Percentiles rank a stretch among this genome's conserved stretches.
Conservation (phyloP, 2,329 filamentous ascomycete species). For the Oidium heveae region DNA sequence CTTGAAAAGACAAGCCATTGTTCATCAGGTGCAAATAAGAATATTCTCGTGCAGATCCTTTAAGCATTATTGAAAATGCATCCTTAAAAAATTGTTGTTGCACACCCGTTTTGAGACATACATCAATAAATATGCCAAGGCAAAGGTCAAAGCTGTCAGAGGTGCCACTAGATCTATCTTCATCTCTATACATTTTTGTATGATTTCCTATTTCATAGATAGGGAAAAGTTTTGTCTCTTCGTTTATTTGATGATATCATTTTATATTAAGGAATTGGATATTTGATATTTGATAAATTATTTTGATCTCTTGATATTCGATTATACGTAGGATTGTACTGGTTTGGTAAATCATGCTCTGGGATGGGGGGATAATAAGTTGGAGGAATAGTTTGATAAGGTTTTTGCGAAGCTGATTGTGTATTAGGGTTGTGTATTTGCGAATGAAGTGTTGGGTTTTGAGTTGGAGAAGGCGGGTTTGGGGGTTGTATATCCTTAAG, state of each 20-base stretch:
- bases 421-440: neutral
- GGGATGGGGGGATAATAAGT: too few species aligned
- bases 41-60: slow-evolving; percentile 1
- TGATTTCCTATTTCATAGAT: neutral
- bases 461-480: too few species aligned
- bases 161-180: neutral
- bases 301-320: neutral
- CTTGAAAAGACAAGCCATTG: neutral
- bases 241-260: neutral
- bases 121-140: slow-evolving; percentile 1
- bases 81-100: neutral
- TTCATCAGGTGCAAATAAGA: neutral
- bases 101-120: slow-evolving; percentile 1
- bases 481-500: neutral
- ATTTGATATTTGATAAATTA: neutral
- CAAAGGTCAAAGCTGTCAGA: slow-evolving; percentile 1
- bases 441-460: neutral
- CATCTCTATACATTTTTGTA: neutral
- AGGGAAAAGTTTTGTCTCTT: neutral
- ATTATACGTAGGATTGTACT: neutral
- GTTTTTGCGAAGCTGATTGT: neutral
- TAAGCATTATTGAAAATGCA: slow-evolving; percentile 3
- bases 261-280: neutral
- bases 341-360: too few species aligned
- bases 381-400: too few species aligned